phyloP scores from a whole-genome alignment of 441 rosid genomes.

The Corymbia calophylla region DNA sequence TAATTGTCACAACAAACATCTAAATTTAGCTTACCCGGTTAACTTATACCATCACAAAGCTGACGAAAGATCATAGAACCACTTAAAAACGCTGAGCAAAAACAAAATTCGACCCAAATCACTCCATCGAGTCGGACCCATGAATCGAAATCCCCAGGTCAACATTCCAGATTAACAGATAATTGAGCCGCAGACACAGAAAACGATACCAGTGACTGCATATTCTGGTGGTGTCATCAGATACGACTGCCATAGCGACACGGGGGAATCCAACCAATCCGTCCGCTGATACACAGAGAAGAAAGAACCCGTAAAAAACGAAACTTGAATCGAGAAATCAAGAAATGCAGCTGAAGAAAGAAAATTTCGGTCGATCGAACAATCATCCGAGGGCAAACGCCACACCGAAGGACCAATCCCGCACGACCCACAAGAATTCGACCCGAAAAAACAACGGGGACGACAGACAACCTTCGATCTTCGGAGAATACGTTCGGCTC shows the following conservation, averaged over 20 bases:
- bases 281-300: background rate
- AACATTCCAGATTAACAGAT: background rate
- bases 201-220: constrained; percentile 71
- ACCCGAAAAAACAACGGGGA: background rate
- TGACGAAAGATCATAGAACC: background rate
- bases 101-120: background rate
- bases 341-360: background rate
- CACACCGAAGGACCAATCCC: background rate
- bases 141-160: background rate
- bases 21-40: background rate
- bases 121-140: background rate
- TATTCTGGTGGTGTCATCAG: constrained; percentile 54
- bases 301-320: background rate
- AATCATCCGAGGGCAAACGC: background rate
- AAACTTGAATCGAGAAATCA: background rate
- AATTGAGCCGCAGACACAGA: background rate
- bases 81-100: background rate
- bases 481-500: background rate
- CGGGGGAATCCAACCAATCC: background rate
- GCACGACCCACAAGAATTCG: background rate
- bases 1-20: background rate
- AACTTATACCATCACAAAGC: background rate
- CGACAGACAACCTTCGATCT: background rate
- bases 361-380: background rate
- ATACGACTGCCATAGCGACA: constrained; percentile 44